Evolutionary conservation across 2,329 filamentous ascomycete species (phyloP), one percentile per base, ranked within the genome.

Genomic region (Sarocladium brachiariae): DNA sequence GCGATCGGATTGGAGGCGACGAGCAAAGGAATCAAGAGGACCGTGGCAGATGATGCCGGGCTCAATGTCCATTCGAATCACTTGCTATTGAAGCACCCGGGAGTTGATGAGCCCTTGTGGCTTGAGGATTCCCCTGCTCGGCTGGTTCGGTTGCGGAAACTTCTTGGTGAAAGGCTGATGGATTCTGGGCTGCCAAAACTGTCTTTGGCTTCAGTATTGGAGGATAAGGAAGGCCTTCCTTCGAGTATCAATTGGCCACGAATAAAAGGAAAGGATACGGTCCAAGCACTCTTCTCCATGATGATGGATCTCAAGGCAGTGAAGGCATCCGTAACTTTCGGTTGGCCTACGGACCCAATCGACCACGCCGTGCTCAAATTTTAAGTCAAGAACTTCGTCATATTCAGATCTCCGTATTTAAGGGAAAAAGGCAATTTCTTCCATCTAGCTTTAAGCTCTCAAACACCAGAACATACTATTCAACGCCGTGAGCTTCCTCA

Each of bases 241-340:
- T 24, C 49, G 7, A 59, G 60, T 0, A 65, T 65, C 25, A 64
- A 64, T 31, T 54, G 63, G 34, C 53, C 54, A n/a, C 56, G 61
- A 39, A 53, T 57, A 7, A 57, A 53, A 9, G 39, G 35, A 4
- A 55, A 52, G 13, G 51, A 54, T 7, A 49, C 56, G 1, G 18
- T 35, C 14, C 54, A 66, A 56, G 66, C 63, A 2, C 50, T 67
- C 13, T 67, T 67, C 51, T 66, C 23, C 19, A 45, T 52, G 24
- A 31, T 45, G 13, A 45, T 50, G 45, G 25, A 43, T 43, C 35
- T 49, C 13, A 16, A 21, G 13, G 45, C 11, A 27, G 35, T 19
- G n/a, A 49, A 18, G 16, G 64, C 63, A 1, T 51, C 54, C 5
- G 59, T 66, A 2, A 62, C 58, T 8, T 60, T 65, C 54, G 64